Evolutionary conservation across 202 grass and related monocot genomes (phyloP).

Genomic region (Saccharum hybrid): DNA sequence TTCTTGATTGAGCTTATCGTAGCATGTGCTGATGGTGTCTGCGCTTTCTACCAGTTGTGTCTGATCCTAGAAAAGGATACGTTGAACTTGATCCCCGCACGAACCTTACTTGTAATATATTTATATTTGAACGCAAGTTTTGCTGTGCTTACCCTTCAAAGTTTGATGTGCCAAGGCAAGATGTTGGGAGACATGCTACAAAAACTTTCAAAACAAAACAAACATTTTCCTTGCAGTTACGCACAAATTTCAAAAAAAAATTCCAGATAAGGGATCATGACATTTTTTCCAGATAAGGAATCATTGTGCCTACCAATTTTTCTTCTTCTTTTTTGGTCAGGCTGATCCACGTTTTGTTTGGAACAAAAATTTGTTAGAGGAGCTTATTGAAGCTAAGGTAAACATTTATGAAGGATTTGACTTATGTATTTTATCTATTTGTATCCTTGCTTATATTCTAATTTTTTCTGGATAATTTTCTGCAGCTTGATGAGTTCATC

Average conservation of each 20-base stretch:
- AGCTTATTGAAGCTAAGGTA: slow-evolving; percentile 96
- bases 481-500: slow-evolving; percentile 93
- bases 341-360: slow-evolving; percentile 97
- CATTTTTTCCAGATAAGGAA: background rate
- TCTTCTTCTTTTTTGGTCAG: slow-evolving; percentile 48
- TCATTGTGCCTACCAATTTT: slow-evolving; percentile 33
- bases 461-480: slow-evolving; percentile 44
- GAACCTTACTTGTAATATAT: background rate
- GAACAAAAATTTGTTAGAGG: slow-evolving; percentile 91
- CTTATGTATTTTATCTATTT: slow-evolving; percentile 14
- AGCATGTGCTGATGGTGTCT: slow-evolving; percentile 2
- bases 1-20: slow-evolving; percentile 16
- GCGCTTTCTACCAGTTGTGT: slow-evolving; percentile 2
- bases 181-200: slow-evolving; percentile 29
- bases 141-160: background rate
- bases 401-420: slow-evolving; percentile 35
- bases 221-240: slow-evolving; percentile 34
- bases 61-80: background rate
- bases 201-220: slow-evolving; percentile 11
- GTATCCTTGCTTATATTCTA: slow-evolving; percentile 26
- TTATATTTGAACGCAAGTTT: slow-evolving; percentile 3
- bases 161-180: background rate
- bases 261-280: background rate
- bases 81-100: background rate
- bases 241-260: background rate